Base-by-base conservation (phyloP, 1,284 basidiomycete genomes). In the Butyriboletus regius region DNA sequence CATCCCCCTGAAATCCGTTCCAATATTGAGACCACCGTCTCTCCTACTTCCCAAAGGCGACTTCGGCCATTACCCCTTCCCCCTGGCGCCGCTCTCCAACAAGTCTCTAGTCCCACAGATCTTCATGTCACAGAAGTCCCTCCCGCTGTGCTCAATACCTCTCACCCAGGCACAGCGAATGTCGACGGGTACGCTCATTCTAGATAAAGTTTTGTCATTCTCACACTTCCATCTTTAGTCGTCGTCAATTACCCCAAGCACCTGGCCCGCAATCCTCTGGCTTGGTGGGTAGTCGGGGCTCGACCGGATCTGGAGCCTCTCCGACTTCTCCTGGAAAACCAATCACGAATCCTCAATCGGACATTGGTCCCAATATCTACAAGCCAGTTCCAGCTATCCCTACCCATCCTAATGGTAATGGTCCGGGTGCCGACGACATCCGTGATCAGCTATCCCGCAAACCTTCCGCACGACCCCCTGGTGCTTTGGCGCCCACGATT, bases 1-100 rank as follows among this genome's bases (percentile, higher is more conserved):
- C 53, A 58, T 42, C 15, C 49, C 17, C 49, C 58, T 42, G 63
- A 67, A 15, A 26, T 46, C n/a, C 62, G 54, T 38, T 18, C 54
- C 40, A 63, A 48, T 33, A 34, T 50, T 28, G 64, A 68, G 4
- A 29, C 61, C n/a, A 28, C 63, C 1, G n/a, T 65, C 15, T 68
- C 73, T 20, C 66, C 73, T 29, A 64, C 65, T 18, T 59, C 66
- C 3, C 70, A 72, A 40, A 66, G 67, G 35, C 60, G 64, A 48
- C 53, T 48, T 7, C 54, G 67, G 22, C 67, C 67, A 4, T 49
- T 69, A 14, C 67, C 67, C 0, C 59, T 56, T 4, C 66, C 61
- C 13, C 68, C 69, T 20, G 54, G 64, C 37, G 49, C 54, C 4
- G 39, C 46, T 22, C 39, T 22, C 15, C 44, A 46, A 4, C 48